These are phyloP conservation scores for Calonectria honghensis DNA, from an alignment of 2,329 filamentous ascomycete species.

Conservation along the genomic window DNA sequence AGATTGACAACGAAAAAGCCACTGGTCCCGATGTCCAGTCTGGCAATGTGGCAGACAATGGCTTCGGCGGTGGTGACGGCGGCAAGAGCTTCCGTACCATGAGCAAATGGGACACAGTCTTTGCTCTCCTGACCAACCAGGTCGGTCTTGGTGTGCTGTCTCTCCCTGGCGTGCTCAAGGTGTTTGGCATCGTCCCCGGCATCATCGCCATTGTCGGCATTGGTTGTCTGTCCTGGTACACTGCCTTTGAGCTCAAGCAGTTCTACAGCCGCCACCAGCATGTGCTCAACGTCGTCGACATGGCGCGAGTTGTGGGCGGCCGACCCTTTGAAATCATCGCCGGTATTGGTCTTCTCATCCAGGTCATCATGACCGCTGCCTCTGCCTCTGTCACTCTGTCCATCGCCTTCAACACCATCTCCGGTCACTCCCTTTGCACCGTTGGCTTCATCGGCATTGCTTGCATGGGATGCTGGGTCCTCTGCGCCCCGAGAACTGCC, in stretches of 20 bases:
- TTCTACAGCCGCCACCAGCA: slow-evolving; percentile 82
- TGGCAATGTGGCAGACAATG: slow-evolving; percentile 51
- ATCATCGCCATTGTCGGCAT: slow-evolving; percentile 80
- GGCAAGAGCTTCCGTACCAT: slow-evolving; percentile 60
- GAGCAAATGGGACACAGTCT: slow-evolving; percentile 59
- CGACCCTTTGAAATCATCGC: slow-evolving; percentile 52
- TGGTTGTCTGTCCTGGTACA: slow-evolving; percentile 79
- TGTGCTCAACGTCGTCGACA: slow-evolving; percentile 82
- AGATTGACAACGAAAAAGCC: slow-evolving; percentile 46
- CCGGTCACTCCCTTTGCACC: slow-evolving; percentile 77
- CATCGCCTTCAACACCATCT: slow-evolving; percentile 82
- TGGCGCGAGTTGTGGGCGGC: slow-evolving; percentile 73
- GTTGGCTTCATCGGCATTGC: slow-evolving; percentile 79
- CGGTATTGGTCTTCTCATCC: slow-evolving; percentile 79
- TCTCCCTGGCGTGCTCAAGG: slow-evolving; percentile 81
- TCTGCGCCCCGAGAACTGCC: slow-evolving; percentile 81
- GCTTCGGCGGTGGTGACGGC: slow-evolving; percentile 55
- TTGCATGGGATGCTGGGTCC: slow-evolving; percentile 76
- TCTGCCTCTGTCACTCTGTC: slow-evolving; percentile 80
- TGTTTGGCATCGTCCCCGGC: slow-evolving; percentile 80
- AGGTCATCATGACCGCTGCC: slow-evolving; percentile 83
- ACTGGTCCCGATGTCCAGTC: slow-evolving; percentile 43
- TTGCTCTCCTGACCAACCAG: slow-evolving; percentile 60
- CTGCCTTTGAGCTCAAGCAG: slow-evolving; percentile 72
- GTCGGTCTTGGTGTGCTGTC: slow-evolving; percentile 73